phyloP scores from a whole-genome alignment of 352 stramenopile species.

The Phytophthora sojae region DNA sequence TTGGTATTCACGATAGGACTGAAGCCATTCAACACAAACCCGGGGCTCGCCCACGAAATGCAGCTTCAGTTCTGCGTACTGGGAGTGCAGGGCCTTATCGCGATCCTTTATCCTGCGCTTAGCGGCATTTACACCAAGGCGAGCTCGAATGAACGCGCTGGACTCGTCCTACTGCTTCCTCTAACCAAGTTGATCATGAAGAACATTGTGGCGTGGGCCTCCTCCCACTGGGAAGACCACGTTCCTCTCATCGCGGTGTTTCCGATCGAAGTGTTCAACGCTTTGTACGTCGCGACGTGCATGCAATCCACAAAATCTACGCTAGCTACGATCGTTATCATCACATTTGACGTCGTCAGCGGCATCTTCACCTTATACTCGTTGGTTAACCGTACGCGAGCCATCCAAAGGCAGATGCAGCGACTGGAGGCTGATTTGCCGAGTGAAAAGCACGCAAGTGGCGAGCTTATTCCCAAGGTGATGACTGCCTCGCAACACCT shows the following conservation, averaged over 20 bases:
- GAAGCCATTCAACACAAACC: slow-evolving; percentile 11
- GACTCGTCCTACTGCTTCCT: slow-evolving; percentile 25
- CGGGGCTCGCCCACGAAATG: slow-evolving; percentile 6
- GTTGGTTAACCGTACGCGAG: slow-evolving; percentile 4
- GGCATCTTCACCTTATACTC: slow-evolving; percentile 11
- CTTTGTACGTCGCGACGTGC: slow-evolving; percentile 34
- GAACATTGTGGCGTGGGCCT: slow-evolving; percentile 32
- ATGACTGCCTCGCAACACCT: slow-evolving; percentile 7
- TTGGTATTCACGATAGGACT: slow-evolving; percentile 16
- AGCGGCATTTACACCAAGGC: slow-evolving; percentile 20
- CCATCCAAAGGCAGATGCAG: slow-evolving; percentile 4
- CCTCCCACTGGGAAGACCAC: slow-evolving; percentile 31
- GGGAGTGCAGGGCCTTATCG: slow-evolving; percentile 8
- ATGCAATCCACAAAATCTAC: slow-evolving; percentile 40
- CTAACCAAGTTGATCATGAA: slow-evolving; percentile 31
- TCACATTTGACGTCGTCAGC: slow-evolving; percentile 28
- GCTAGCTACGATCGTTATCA: slow-evolving; percentile 26
- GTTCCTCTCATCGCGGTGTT: slow-evolving; percentile 38
- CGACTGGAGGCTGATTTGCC: neutral
- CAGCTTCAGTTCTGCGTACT: slow-evolving; percentile 26
- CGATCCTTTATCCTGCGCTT: slow-evolving; percentile 27
- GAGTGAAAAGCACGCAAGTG: neutral
- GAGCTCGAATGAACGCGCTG: slow-evolving; percentile 3
- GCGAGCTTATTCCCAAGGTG: slow-evolving; percentile 8
- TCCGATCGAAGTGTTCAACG: slow-evolving; percentile 47